Base-by-base conservation (phyloP, 1,284 basidiomycete species). In the Hemileia vastatrix region DNA sequence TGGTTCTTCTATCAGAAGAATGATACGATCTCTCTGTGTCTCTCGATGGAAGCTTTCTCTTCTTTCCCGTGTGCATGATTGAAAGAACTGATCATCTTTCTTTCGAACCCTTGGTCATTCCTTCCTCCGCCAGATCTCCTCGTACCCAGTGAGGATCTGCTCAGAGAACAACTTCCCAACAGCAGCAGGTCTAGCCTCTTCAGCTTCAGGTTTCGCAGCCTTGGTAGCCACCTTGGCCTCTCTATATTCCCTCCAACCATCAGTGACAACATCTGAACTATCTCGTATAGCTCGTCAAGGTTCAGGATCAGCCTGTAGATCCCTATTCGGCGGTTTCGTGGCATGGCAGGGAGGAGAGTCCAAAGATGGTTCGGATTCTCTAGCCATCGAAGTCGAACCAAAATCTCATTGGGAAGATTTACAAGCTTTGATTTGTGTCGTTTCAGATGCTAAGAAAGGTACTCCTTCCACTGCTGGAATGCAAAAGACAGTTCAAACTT, bases 81-180 rank as follows among this genome's bases (percentile, higher is more conserved):
- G 27, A 27, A 27, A 27, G 27, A 27, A 27, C 27, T 27, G 27
- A 27, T 27, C 27, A 27, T 27, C 27, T 27, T 27, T 27, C 27
- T 27, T 27, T 27, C 27, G 27, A 27, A 27, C 27, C 36, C 50
- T 55, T 18, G 51, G 44, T 48, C 44, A 53, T 44, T 64, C 55
- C 52, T 24, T 66, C 24, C 19, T 57, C 33, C 90, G 86, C 78
- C 94, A 56, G 58, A 44, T 87, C 91, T 0, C 74, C 80, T 15
- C 86, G 80, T 76, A 79, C 81, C 31, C 83, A 31, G 83, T 95
- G 1, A 89, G 90, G 78, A 92, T 99, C 67, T 84, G 84, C 64
- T 97, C 93, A 8, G 86, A 86, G 79, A 99, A 99, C 83, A 98
- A 98, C 81, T 98, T 99, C 81, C 94, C 94, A 24, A 98, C 94